Evolutionary conservation across 768 basidiomycete genomes (phyloP).

Genomic region (Boletus fagicola): DNA sequence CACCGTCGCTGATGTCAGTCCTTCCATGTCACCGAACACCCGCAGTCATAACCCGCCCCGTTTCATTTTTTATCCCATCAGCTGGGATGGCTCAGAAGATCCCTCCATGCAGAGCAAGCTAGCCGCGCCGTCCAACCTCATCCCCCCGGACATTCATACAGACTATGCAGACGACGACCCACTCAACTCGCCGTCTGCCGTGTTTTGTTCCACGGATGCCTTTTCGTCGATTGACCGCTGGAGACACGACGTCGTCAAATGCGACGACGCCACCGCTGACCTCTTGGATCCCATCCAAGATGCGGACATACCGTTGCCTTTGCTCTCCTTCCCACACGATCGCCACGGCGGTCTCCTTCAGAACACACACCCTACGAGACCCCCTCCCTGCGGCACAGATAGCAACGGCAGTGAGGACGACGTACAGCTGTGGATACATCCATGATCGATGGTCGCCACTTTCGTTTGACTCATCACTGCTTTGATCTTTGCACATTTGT

Average conservation of each 20-base stretch:
- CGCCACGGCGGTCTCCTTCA: background rate
- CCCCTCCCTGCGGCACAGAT: background rate
- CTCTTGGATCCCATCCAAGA: conserved; percentile 22
- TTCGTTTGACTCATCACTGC: background rate
- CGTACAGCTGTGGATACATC: conserved; percentile 16
- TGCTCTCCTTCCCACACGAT: conserved; percentile 14
- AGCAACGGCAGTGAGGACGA: conserved; percentile 10
- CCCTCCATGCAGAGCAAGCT: conserved; percentile 26
- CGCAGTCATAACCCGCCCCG: conserved; percentile 19
- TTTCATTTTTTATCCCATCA: conserved; percentile 29
- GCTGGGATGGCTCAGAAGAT: conserved; percentile 23
- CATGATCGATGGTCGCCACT: background rate
- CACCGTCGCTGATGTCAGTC: background rate
- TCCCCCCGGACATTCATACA: background rate
- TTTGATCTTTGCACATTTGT: background rate
- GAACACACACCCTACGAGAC: background rate
- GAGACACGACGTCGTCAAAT: conserved; percentile 19
- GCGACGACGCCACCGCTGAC: background rate
- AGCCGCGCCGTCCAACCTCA: background rate
- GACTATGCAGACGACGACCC: conserved; percentile 36
- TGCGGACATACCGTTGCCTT: conserved; percentile 2
- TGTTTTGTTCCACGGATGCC: conserved; percentile 22
- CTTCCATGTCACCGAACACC: background rate
- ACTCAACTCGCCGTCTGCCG: conserved; percentile 25
- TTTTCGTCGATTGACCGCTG: conserved; percentile 24